A percentile compares a stretch with the other conserved stretches of the same genome.
phyloP scores from a whole-genome alignment of 2,329 filamentous ascomycete species.

The Stachybotrys chlorohalonatus region DNA sequence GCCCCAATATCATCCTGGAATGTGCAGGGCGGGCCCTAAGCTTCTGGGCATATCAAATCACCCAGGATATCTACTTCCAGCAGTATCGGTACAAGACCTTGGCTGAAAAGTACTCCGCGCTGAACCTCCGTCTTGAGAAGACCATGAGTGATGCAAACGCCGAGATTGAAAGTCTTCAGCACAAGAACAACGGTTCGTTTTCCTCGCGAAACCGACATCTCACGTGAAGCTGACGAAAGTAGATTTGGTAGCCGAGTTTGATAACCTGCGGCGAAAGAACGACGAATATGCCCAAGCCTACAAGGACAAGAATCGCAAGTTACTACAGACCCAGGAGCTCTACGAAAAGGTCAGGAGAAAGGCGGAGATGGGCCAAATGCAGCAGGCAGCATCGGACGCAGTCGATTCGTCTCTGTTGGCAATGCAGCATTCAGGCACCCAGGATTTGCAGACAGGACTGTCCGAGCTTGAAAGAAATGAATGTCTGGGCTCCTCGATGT shows the following conservation, averaged over 20 bases:
- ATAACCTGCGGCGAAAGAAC: constrained; percentile 58
- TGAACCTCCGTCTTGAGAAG: constrained; percentile 62
- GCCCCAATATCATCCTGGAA: constrained; percentile 75
- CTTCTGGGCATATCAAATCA: constrained; percentile 82
- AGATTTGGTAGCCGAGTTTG: constrained; percentile 53
- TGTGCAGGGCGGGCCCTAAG: constrained; percentile 69
- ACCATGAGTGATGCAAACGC: constrained; percentile 66
- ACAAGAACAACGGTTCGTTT: constrained; percentile 50
- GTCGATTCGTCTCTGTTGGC: constrained; percentile 18
- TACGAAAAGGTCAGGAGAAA: constrained; percentile 52
- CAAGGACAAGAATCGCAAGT: constrained; percentile 61
- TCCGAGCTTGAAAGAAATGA: neutral
- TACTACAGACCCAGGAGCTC: constrained; percentile 58
- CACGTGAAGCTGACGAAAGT: constrained; percentile 4
- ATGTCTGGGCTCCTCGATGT: neutral
- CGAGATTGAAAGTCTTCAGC: constrained; percentile 58
- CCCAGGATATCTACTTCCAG: constrained; percentile 76
- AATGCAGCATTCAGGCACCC: neutral
- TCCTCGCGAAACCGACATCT: neutral
- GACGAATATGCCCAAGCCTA: constrained; percentile 59
- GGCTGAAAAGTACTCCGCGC: constrained; percentile 57
- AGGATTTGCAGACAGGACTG: neutral
- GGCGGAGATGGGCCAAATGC: constrained; percentile 44
- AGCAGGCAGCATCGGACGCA: constrained; percentile 41
- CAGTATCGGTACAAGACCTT: constrained; percentile 64